phyloP scores from a whole-genome alignment of 1,284 basidiomycete genomes.

The Malassezia dermatis region DNA sequence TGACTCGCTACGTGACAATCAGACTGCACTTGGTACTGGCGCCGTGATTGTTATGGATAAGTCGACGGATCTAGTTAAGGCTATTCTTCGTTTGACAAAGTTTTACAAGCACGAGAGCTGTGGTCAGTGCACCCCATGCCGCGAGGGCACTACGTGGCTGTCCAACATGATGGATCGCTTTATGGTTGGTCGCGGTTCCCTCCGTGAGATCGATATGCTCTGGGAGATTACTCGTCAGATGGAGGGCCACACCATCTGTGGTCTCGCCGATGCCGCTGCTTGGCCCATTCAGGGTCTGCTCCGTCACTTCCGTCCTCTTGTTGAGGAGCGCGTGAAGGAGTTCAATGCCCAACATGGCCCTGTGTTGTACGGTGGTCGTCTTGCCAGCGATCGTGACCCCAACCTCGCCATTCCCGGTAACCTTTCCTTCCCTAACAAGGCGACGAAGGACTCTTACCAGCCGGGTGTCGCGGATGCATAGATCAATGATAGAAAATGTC shows the following conservation, averaged over 20 bases:
- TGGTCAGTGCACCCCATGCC: conserved; percentile 93
- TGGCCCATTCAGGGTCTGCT: conserved; percentile 95
- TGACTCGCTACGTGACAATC: conserved; percentile 89
- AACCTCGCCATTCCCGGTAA: conserved; percentile 70
- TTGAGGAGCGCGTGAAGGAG: conserved; percentile 71
- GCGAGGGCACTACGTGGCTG: conserved; percentile 60
- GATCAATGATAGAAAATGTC: background rate
- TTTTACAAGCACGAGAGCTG: conserved; percentile 84
- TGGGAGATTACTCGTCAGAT: conserved; percentile 63
- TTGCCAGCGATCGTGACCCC: conserved; percentile 63
- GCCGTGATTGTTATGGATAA: conserved; percentile 99
- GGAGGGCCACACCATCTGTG: conserved; percentile 77
- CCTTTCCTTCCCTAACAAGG: conserved; percentile 51
- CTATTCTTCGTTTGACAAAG: conserved; percentile 77
- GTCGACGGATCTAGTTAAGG: conserved; percentile 70
- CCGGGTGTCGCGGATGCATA: conserved; percentile 6
- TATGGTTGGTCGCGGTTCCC: conserved; percentile 75
- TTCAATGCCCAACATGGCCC: conserved; percentile 71
- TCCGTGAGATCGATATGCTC: conserved; percentile 87
- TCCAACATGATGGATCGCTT: conserved; percentile 51
- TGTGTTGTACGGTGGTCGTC: conserved; percentile 76
- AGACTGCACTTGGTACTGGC: conserved; percentile 88
- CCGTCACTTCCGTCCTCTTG: conserved; percentile 71
- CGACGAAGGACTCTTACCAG: conserved; percentile 8
- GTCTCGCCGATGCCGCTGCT: conserved; percentile 89